These are phyloP conservation scores for Vaccinium darrowii DNA, from an alignment of 148 eudicot genomes.

Conservation along the genomic window DNA sequence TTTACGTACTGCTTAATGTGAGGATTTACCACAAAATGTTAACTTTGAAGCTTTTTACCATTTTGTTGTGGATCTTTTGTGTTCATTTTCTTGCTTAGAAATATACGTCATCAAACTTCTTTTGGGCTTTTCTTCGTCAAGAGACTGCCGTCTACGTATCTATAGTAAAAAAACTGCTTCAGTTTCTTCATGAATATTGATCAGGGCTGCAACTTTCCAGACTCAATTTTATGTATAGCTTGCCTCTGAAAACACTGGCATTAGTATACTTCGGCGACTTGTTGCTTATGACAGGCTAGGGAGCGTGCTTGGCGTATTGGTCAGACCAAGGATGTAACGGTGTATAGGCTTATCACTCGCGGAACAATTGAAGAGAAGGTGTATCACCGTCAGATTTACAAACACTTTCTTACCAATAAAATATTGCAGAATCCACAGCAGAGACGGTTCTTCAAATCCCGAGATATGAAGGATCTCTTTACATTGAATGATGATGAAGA, in stretches of 20 bases:
- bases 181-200: background rate
- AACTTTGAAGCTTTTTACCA: constrained; percentile 9
- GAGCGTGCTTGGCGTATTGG: constrained; percentile 99
- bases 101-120: background rate
- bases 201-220: background rate
- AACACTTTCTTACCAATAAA: constrained; percentile 89
- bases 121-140: constrained; percentile 1
- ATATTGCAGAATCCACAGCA: constrained; percentile 97
- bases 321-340: constrained; percentile 82
- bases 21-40: background rate
- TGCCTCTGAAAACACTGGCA: background rate
- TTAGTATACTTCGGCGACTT: constrained; percentile 13
- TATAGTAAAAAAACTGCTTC: background rate
- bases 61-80: background rate
- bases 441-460: constrained; percentile 86
- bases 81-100: background rate
- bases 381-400: constrained; percentile 95
- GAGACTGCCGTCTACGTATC: background rate
- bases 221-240: background rate
- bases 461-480: constrained; percentile 93
- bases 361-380: constrained; percentile 99
- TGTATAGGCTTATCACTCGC: constrained; percentile 88
- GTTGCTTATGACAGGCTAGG: constrained; percentile 68
- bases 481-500: constrained; percentile 65
- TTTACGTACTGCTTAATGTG: background rate